Evolutionary conservation across 495 filamentous ascomycete genomes (phyloP).

Genomic region (Penicillium turbatum): DNA sequence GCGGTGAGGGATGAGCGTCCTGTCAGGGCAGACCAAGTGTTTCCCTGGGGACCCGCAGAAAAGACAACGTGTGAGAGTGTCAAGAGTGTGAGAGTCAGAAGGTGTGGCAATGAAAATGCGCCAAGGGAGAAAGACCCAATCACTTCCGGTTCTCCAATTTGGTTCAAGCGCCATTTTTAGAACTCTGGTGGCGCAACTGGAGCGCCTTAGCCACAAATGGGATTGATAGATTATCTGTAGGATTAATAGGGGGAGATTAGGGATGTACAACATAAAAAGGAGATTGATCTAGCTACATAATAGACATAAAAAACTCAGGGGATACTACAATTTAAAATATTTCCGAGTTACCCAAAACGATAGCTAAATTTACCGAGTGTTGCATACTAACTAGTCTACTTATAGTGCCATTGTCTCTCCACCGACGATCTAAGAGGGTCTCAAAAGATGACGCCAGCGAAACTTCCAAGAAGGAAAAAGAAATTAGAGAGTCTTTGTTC

Average conservation of each 20-base stretch:
- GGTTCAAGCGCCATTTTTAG: constrained; percentile 4
- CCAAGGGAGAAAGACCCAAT: too few species aligned
- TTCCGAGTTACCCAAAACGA: too few species aligned
- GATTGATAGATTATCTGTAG: not conserved
- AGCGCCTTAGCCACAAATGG: not conserved
- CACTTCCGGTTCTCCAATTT: not conserved
- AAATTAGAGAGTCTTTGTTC: not conserved
- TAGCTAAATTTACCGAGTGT: not conserved
- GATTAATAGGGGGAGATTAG: not conserved
- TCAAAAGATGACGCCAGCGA: constrained; percentile 17
- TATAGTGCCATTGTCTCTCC: constrained; percentile 7
- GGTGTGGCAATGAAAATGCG: too few species aligned
- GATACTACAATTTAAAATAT: too few species aligned
- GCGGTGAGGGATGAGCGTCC: too few species aligned
- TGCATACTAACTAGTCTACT: not conserved
- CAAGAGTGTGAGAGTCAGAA: not conserved
- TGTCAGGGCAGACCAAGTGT: too few species aligned
- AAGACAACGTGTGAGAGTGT: not conserved
- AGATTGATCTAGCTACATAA: not conserved
- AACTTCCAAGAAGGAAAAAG: not conserved
- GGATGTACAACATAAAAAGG: not conserved
- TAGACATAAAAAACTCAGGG: not conserved
- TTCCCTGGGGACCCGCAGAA: not conserved
- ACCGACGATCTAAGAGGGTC: constrained; percentile 14
- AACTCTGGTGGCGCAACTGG: not conserved